Percentiles rank a stretch among this genome's conserved stretches.
These are phyloP conservation scores for Bacidia gigantensis DNA, from an alignment of 495 filamentous ascomycete species.

Conservation along the genomic window DNA sequence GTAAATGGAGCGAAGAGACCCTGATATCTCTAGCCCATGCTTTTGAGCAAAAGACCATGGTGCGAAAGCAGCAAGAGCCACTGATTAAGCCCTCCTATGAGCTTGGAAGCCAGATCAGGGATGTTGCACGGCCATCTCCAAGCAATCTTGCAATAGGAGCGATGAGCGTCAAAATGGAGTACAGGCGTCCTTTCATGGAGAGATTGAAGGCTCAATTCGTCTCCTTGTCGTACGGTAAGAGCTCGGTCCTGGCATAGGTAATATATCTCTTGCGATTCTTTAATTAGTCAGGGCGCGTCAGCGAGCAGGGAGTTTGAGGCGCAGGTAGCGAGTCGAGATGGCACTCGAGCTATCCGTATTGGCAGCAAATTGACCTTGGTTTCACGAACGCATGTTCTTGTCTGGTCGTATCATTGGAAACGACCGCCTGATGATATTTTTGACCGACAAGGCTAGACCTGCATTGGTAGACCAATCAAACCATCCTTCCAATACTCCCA, in stretches of 20 bases:
- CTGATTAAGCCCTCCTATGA: slow-evolving; percentile 24
- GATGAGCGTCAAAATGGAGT: neutral
- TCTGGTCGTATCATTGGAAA: too few relatives aligned
- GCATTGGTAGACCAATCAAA: too few relatives aligned
- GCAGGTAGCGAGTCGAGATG: neutral
- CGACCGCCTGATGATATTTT: too few relatives aligned
- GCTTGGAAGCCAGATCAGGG: neutral
- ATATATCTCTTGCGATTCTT: too few relatives aligned
- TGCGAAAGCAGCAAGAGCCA: slow-evolving; percentile 28
- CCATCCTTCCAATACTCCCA: too few relatives aligned
- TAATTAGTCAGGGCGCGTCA: too few relatives aligned
- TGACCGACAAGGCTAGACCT: too few relatives aligned
- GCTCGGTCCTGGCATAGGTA: neutral
- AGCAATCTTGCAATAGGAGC: neutral
- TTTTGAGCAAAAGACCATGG: slow-evolving; percentile 42
- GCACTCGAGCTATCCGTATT: neutral
- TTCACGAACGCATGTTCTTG: too few relatives aligned
- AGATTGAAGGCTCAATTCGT: neutral
- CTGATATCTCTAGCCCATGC: slow-evolving; percentile 44
- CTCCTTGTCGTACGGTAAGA: neutral
- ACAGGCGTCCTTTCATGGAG: neutral
- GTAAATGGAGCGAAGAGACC: slow-evolving; percentile 34
- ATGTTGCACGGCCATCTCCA: neutral
- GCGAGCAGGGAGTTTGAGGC: neutral
- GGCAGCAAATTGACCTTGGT: neutral